A percentile compares a stretch with the other conserved stretches of the same genome.
Evolutionary conservation across 768 basidiomycete genomes (phyloP).

Genomic region (Mycena metata): DNA sequence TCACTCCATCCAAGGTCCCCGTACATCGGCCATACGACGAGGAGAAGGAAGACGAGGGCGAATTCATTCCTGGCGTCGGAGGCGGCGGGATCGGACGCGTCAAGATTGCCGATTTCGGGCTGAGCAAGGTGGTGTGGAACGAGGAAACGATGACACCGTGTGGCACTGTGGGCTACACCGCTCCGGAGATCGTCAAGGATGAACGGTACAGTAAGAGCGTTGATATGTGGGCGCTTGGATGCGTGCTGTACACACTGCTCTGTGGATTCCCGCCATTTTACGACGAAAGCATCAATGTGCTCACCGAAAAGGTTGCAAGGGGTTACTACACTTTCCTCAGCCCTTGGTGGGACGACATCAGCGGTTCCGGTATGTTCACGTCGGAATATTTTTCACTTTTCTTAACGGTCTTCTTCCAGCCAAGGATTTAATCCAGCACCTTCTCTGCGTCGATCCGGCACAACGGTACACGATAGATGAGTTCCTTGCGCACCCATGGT

Average conservation of each 20-base stretch:
- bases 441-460: conserved; percentile 95
- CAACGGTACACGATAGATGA: conserved; percentile 98
- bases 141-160: conserved; percentile 99
- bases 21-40: conserved; percentile 92
- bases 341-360: conserved; percentile 99
- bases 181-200: conserved; percentile 99
- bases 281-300: conserved; percentile 97
- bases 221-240: conserved; percentile 99
- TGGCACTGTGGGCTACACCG: conserved; percentile 99
- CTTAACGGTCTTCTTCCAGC: conserved; percentile 60
- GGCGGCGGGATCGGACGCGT: conserved; percentile 98
- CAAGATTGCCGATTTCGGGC: conserved; percentile 98
- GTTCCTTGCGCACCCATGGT: conserved; percentile 97
- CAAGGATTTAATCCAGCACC: conserved; percentile 94
- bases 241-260: conserved; percentile 97
- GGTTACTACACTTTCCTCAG: conserved; percentile 99
- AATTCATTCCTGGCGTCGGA: conserved; percentile 91
- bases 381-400: neutral
- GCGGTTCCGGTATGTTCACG: conserved; percentile 69
- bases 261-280: conserved; percentile 99
- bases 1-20: conserved; percentile 85
- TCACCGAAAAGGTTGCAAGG: conserved; percentile 97
- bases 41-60: conserved; percentile 98
- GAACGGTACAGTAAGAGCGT: conserved; percentile 97
- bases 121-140: conserved; percentile 98